Percentiles rank a stretch among this genome's conserved stretches.
These are phyloP conservation scores for Erodium trifolium DNA, from an alignment of 441 rosid genomes.

Conservation along the genomic window DNA sequence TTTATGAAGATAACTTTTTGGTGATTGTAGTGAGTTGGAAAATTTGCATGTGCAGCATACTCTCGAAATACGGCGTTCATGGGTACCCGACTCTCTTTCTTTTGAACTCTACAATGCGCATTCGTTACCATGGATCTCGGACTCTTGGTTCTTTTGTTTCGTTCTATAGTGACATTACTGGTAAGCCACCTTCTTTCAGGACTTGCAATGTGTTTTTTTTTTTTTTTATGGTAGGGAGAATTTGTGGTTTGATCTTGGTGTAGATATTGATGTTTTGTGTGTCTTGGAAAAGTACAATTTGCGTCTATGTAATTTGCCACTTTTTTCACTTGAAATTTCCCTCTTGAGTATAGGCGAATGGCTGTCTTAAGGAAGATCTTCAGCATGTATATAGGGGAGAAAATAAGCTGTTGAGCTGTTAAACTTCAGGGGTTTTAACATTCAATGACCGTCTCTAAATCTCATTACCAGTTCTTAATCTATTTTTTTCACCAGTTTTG, in stretches of 20 bases:
- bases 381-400: too few species aligned
- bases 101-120: constrained; percentile 63
- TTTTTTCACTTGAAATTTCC: not conserved
- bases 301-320: not conserved
- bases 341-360: too few species aligned
- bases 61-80: constrained; percentile 88
- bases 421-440: too few species aligned
- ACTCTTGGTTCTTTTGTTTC: constrained; percentile 58
- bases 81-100: constrained; percentile 84
- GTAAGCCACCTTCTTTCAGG: constrained; percentile 30
- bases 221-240: not conserved
- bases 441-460: too few species aligned
- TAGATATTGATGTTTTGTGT: not conserved
- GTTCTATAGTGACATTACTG: constrained; percentile 59
- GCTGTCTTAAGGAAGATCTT: too few species aligned
- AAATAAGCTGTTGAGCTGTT: too few species aligned
- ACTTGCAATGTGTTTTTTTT: too few species aligned
- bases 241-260: not conserved
- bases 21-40: not conserved
- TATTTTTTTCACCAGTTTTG: too few species aligned
- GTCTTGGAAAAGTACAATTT: not conserved
- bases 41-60: constrained; percentile 43
- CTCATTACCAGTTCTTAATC: too few species aligned
- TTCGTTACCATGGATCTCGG: constrained; percentile 56
- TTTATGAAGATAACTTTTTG: not conserved